phyloP scores from a whole-genome alignment of 163 green algal genomes.

The Scenedesmus sp. region DNA sequence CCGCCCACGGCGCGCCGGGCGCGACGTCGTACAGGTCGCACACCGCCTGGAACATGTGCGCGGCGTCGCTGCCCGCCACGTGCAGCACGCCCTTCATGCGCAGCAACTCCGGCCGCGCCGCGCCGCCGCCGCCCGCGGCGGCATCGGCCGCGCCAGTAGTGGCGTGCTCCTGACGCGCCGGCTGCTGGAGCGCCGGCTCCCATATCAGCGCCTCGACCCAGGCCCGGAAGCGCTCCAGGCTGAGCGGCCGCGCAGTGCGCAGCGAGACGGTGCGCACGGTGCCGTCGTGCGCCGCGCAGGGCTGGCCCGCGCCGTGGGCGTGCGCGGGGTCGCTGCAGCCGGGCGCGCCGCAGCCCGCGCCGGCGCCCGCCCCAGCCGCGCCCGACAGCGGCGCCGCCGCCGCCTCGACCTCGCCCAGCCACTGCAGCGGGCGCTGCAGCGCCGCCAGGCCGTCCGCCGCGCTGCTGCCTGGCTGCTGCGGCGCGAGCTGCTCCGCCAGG shows the following conservation, averaged over 20 bases:
- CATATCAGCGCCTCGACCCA: slow-evolving; percentile 84
- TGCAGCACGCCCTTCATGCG: slow-evolving; percentile 83
- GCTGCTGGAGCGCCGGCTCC: neutral
- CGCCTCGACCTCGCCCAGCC: neutral
- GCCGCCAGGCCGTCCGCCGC: neutral
- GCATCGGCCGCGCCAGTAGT: neutral
- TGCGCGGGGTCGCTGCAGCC: slow-evolving; percentile 20
- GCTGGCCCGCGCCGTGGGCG: neutral
- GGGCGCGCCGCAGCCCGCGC: neutral
- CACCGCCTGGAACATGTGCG: slow-evolving; percentile 75
- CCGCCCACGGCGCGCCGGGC: slow-evolving; percentile 42
- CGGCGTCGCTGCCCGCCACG: slow-evolving; percentile 50
- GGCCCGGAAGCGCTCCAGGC: slow-evolving; percentile 32
- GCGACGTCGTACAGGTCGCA: slow-evolving; percentile 82
- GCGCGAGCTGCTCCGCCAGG: neutral
- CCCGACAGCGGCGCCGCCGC: too few relatives aligned
- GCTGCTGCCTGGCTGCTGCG: neutral
- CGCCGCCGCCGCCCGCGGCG: neutral
- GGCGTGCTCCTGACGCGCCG: neutral
- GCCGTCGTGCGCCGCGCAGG: neutral
- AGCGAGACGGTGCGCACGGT: slow-evolving; percentile 46
- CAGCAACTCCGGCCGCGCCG: slow-evolving; percentile 62
- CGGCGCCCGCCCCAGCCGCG: neutral
- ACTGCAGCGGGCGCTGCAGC: slow-evolving; percentile 23
- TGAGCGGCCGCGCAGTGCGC: slow-evolving; percentile 2